Conservation (phyloP, 371 early-diverging fungal genomes). For the Mortierella sp. region DNA sequence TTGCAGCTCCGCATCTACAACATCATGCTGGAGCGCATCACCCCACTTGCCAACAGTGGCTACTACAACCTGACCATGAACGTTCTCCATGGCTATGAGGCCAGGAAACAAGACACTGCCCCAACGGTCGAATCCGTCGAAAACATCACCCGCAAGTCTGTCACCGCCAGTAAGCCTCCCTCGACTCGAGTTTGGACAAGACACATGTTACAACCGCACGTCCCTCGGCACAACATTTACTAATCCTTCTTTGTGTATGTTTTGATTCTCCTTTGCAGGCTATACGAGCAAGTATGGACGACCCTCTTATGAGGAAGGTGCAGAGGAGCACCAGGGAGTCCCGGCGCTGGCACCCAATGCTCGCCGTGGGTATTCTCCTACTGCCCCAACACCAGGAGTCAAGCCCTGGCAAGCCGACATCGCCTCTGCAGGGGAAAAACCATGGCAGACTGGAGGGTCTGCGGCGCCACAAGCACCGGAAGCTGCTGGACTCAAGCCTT, state of each 20-base stretch:
- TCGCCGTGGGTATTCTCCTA: not conserved
- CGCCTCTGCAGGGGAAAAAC: conserved; percentile 25
- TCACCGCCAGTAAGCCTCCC: conserved; percentile 34
- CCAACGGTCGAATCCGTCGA: conserved; percentile 51
- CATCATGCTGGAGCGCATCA: conserved; percentile 66
- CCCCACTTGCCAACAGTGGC: conserved; percentile 61
- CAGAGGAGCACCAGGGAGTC: not conserved
- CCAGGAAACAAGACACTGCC: conserved; percentile 43
- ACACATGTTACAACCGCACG: not conserved
- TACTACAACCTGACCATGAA: conserved; percentile 56
- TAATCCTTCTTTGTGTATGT: not conserved
- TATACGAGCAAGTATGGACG: conserved; percentile 47
- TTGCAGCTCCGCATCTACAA: conserved; percentile 77
- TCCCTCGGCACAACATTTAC: not conserved
- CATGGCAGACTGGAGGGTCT: conserved; percentile 17
- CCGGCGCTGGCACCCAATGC: conserved; percentile 12
- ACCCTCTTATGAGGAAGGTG: conserved; percentile 9
- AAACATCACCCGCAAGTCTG: conserved; percentile 43
- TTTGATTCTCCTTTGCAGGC: conserved; percentile 13
- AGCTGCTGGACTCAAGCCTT: conserved; percentile 33
- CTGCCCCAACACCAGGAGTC: not conserved
- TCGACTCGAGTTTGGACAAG: not conserved
- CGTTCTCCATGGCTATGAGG: conserved; percentile 47
- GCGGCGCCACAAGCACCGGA: not conserved
- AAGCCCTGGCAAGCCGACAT: not conserved